Base-by-base conservation (phyloP, 495 filamentous ascomycete genomes). In the Xylaria curta region DNA sequence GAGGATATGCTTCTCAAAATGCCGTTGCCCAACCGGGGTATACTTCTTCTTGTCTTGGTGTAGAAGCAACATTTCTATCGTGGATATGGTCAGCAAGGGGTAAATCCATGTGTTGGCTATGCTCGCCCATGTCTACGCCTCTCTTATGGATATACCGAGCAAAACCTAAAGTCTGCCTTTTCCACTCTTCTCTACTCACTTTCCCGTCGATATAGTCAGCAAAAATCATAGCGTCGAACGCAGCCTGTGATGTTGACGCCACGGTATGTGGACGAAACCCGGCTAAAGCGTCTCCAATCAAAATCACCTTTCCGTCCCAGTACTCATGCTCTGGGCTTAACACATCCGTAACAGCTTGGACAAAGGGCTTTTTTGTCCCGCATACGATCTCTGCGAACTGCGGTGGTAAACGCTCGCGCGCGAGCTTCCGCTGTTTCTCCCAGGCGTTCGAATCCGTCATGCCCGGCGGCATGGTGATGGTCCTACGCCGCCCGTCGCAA, bases 211-310 rank as follows among this genome's bases (percentile, higher is more conserved):
- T 72, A 70, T 83, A 82, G 46, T 83, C 81, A 12, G 83, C 82
- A 58, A 86, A 81, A 17, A 81, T 36, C 77, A 85, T 79, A 1
- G 82, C 84, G 75, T 87, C 80, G 51, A 82, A 82, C 8, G 86
- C 86, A 13, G 82, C 86, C 74, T 89, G 87, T 24, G 79, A 83
- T 7, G 85, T 87, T 44, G 82, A 82, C 1, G 84, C 85, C 10
- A 84, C 85, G 2, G 86, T 88, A 69, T 89, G 87, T 24, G 88
- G 88, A 19, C 88, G 76, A 62, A 90, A 88, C 3, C 83, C 84
- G 0, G 86, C 87, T 15, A 89, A 68, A 40, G 87, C 87, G 77
- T 90, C 88, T 26, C 88, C 87, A 7, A 89, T 78, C 44, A 89
- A 74, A 40, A 89, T 78, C 1, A 89, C 80, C 73, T 84, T 87